Conservation (phyloP, 768 basidiomycete genomes). For the Suillus fuscotomentosus region DNA sequence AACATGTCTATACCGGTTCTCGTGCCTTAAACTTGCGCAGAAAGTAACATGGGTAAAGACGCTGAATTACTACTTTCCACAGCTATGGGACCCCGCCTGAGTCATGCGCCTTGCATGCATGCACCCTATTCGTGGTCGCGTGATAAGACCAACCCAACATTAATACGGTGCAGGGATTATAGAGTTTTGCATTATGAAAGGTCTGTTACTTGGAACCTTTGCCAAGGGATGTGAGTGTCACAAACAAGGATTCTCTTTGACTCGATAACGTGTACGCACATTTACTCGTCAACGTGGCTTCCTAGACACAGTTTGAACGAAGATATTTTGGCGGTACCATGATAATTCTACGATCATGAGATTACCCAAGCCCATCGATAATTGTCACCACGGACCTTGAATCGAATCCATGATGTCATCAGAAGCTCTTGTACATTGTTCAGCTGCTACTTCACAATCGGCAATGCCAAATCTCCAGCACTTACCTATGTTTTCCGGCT, state of each 20-base stretch:
- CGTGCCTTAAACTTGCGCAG: not conserved
- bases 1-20: not conserved
- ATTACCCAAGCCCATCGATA: conserved; percentile 3
- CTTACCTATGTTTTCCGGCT: conserved; percentile 59
- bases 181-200: not conserved
- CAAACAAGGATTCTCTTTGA: not conserved
- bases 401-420: conserved; percentile 83
- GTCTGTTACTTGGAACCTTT: no score
- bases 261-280: not conserved
- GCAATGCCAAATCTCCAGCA: conserved; percentile 4
- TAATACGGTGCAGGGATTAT: not conserved
- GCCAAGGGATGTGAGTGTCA: not conserved
- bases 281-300: not conserved
- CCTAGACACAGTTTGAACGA: conserved; percentile 26
- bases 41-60: not conserved
- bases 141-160: not conserved
- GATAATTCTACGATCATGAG: conserved; percentile 53
- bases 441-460: not conserved
- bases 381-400: conserved; percentile 42
- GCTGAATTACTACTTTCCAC: not conserved
- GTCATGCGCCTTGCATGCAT: not conserved
- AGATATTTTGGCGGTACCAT: conserved; percentile 79
- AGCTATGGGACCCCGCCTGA: not conserved
- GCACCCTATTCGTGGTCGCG: no score
- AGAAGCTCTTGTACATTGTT: conserved; percentile 54